phyloP scores from a whole-genome alignment of 2,329 filamentous ascomycete genomes.

The Macrophomina phaseolina region DNA sequence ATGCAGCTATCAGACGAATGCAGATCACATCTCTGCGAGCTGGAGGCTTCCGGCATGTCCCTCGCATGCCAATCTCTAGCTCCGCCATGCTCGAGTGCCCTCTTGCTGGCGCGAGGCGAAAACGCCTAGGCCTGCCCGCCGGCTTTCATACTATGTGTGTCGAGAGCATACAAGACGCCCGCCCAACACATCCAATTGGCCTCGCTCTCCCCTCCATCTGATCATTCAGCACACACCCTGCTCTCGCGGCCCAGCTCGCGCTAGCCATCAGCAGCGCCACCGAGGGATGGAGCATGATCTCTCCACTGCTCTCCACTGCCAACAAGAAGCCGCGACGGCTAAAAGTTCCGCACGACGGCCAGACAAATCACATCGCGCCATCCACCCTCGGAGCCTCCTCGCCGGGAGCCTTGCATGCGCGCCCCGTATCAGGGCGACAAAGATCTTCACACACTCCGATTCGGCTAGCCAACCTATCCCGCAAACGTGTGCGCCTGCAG shows the following conservation, averaged over 20 bases:
- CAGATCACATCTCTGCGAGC: background rate
- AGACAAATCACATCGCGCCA: constrained; percentile 11
- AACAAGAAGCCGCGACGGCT: constrained; percentile 5
- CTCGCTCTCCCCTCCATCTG: background rate
- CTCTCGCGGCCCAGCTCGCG: background rate
- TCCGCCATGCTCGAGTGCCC: background rate
- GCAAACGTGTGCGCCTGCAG: constrained; percentile 2
- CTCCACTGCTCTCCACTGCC: constrained; percentile 2
- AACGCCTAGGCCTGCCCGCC: background rate
- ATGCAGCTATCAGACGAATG: background rate
- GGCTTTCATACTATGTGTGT: background rate
- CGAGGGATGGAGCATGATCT: background rate
- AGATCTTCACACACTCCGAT: constrained; percentile 6
- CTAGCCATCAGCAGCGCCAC: constrained; percentile 18
- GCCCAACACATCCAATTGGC: background rate
- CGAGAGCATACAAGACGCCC: background rate
- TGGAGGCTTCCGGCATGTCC: constrained; percentile 16
- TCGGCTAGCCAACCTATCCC: background rate
- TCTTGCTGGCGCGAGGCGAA: background rate
- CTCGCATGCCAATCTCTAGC: constrained; percentile 3
- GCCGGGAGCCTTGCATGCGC: constrained; percentile 1
- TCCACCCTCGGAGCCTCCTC: background rate
- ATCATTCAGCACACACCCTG: background rate
- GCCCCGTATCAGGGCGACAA: background rate
- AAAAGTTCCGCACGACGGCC: background rate